Base-by-base conservation (phyloP, 75 land plant species). In the Adiantum capillusveneris region DNA sequence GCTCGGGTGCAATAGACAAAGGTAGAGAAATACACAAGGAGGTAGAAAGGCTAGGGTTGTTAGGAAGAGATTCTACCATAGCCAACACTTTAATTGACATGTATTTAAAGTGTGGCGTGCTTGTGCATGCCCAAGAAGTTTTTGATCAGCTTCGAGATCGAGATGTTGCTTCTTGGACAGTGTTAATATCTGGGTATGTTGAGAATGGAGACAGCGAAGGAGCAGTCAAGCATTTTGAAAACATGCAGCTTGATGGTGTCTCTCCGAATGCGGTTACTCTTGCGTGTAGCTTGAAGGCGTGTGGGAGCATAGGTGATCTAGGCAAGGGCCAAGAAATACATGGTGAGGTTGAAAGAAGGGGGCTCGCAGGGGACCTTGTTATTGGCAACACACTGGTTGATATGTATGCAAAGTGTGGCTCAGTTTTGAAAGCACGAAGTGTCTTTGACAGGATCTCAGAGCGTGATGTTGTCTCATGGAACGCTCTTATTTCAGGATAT, bases 321-420 rank as follows among this genome's bases (percentile, higher is more conserved):
- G 53, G 25, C 22, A 44, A 57, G 51, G 85, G 82, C 17, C 29
- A 26, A 22, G 75, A 78, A 31, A 65, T 79, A 31, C 85, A 82
- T 72, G 44, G 58, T 27, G 64, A 63, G 43, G 62, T 74, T 11
- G 51, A 74, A 25, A 46, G 58, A 31, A 58, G 55, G 45, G 81
- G 81, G 53, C 57, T 55, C 3, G 66, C 22, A 16, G 45, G 44
- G 1, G 71, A 68, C 34, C 59, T 49, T 0, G 70, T 53, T 62
- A 70, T 82, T 12, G 48, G 39, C 13, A 65, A 68, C 64, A 60
- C 73, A 20, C 52, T 82, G 50, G 60, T 82, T 17, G 66, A 67
- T 27, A 71, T 82, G 72, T 82, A 82, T 53, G 59, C 79, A 7
- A 72, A 75, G 57, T 79, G 81, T 53, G 64, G 81, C 18, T 64